These are phyloP conservation scores for Sclerotinia nivalis DNA, from an alignment of 2,329 filamentous ascomycete genomes.

Conservation along the genomic window DNA sequence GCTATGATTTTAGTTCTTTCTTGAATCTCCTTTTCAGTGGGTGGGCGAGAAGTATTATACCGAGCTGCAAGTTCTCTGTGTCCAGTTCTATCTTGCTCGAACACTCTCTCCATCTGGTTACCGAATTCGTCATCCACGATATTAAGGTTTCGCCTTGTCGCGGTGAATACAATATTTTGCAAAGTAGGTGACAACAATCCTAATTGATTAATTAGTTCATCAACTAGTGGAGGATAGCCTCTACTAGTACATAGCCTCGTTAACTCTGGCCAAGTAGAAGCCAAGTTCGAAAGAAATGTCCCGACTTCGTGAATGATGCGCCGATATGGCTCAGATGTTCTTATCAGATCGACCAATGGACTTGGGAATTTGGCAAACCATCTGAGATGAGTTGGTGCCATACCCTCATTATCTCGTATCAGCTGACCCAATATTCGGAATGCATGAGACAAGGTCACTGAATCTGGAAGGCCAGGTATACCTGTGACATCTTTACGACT, in stretches of 20 bases:
- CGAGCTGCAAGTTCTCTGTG: slow-evolving; percentile 38
- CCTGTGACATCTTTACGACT: slow-evolving; percentile 35
- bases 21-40: slow-evolving; percentile 34
- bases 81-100: slow-evolving; percentile 42
- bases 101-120: slow-evolving; percentile 43
- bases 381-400: slow-evolving; percentile 45
- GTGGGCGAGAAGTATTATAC: slow-evolving; percentile 34
- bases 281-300: slow-evolving; percentile 48
- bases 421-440: slow-evolving; percentile 46
- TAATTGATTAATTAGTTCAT: slow-evolving; percentile 54
- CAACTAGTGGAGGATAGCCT: slow-evolving; percentile 56
- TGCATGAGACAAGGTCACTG: slow-evolving; percentile 35
- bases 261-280: slow-evolving; percentile 45
- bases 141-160: slow-evolving; percentile 51
- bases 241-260: slow-evolving; percentile 43
- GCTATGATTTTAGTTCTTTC: slow-evolving; percentile 32
- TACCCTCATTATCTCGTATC: slow-evolving; percentile 48
- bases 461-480: slow-evolving; percentile 41
- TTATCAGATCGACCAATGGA: slow-evolving; percentile 36
- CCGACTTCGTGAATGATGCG: slow-evolving; percentile 44
- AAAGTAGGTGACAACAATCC: slow-evolving; percentile 52
- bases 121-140: slow-evolving; percentile 43
- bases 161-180: slow-evolving; percentile 55
- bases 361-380: slow-evolving; percentile 54
- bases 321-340: slow-evolving; percentile 42